Evolutionary conservation across 805 yeast species (phyloP), one percentile per base, ranked within the genome.

Genomic region (Pichia thaimueangensis): DNA sequence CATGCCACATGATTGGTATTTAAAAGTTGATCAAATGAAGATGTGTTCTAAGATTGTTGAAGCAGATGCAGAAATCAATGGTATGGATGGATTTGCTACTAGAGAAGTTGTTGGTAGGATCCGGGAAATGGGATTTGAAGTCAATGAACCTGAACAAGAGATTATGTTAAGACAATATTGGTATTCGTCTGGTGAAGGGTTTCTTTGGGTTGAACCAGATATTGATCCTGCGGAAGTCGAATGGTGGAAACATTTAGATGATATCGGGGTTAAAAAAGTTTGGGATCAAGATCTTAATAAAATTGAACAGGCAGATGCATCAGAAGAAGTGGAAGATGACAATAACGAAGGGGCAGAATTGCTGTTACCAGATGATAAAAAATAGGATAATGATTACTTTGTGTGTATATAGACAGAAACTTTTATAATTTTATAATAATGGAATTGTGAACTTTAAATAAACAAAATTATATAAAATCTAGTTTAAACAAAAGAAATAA

Each of bases 201-300:
- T 84, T 56, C 85, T 81, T 47, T 86, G 95, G 95, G 81, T 76
- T 11, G 95, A 86, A 56, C 95, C 95, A 1, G 95, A 86, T 57
- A 83, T 82, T 55, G 95, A 86, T 56, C 95, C 95, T 0, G 94
- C 93, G 0, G 87, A 80, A 17, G 48, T 78, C 15, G 45, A 57
- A 16, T 59, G 66, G 67, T 53, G 57, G 54, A 41, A 55, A 24
- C 64, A 63, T 51, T 42, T 64, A 29, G 51, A 57, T 16, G 45
- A 52, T 2, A 48, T 54, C 24, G 64, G 64, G 1, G 59, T 57
- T 13, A 55, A 53, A 36, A 57, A 55, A 37, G 54, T 58, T 23
- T 59, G 64, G 63, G 61, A 60, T 43, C 47, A 47, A 30, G 51
- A 54, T 31, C 50, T 51, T 24, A 47, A 39, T 22, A 45, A 45